Percentiles rank a stretch among this genome's conserved stretches.
These are phyloP conservation scores for Colletotrichum lindemuthianum DNA, from an alignment of 2,329 filamentous ascomycete species.

Conservation along the genomic window DNA sequence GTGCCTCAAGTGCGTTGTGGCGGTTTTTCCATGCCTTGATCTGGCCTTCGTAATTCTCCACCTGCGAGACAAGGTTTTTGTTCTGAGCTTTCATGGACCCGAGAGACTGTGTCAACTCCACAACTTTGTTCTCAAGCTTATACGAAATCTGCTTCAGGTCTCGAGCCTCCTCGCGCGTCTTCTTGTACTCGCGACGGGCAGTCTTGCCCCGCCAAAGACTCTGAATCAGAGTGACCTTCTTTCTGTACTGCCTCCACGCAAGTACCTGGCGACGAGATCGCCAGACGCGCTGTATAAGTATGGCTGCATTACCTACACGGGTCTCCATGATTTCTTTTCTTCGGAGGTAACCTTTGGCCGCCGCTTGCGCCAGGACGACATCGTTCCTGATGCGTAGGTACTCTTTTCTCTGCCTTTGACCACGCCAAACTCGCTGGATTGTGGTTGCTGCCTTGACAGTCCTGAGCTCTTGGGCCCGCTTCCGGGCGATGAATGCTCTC, in stretches of 20 bases:
- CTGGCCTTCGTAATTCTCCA: conserved; percentile 95
- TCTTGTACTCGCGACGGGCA: conserved; percentile 89
- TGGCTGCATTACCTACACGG: conserved; percentile 88
- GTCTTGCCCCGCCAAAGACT: conserved; percentile 89
- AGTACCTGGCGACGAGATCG: conserved; percentile 81
- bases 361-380: conserved; percentile 87
- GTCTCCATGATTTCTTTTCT: conserved; percentile 94
- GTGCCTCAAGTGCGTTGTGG: conserved; percentile 87
- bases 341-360: conserved; percentile 90
- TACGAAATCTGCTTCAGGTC: conserved; percentile 99
- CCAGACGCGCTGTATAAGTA: conserved; percentile 92
- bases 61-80: conserved; percentile 85
- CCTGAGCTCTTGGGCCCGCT: conserved; percentile 81
- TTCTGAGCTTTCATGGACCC: conserved; percentile 95
- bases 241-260: conserved; percentile 87
- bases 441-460: conserved; percentile 88
- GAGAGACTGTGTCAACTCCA: conserved; percentile 94
- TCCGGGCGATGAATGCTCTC: conserved; percentile 81
- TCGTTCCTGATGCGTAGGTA: conserved; percentile 84
- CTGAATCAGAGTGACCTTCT: conserved; percentile 89
- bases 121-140: conserved; percentile 99
- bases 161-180: conserved; percentile 90
- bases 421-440: conserved; percentile 95
- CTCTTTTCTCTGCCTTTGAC: conserved; percentile 85
- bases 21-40: conserved; percentile 95